Evolutionary conservation across 192 early-diverging fungal genomes (phyloP).

Genomic region (Coemansia sp.): DNA sequence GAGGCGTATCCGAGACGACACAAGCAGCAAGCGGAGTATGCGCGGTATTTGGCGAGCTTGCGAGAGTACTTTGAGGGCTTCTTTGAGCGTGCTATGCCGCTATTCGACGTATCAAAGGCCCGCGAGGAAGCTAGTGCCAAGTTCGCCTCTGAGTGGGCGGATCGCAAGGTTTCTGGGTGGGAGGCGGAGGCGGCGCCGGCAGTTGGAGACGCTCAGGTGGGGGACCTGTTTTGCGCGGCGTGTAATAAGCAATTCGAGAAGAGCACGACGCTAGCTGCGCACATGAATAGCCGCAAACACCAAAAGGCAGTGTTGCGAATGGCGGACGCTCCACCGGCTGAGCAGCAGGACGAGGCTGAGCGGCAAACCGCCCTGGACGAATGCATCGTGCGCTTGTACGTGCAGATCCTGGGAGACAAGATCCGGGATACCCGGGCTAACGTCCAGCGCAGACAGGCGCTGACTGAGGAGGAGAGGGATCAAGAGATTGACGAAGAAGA

Average conservation of each 20-base stretch:
- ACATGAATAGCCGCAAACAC: conserved; percentile 92
- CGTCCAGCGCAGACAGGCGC: conserved; percentile 88
- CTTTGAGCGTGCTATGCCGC: conserved; percentile 73
- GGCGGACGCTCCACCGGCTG: conserved; percentile 21
- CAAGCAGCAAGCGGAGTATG: conserved; percentile 13
- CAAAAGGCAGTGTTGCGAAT: conserved; percentile 67
- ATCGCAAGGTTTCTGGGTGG: conserved; percentile 62
- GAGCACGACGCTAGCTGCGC: conserved; percentile 80
- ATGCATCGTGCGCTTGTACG: conserved; percentile 62
- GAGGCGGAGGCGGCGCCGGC: conserved; percentile 41
- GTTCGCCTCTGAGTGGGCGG: conserved; percentile 70
- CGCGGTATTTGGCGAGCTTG: conserved; percentile 58
- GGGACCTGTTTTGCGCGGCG: conserved; percentile 72
- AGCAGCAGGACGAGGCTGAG: conserved; percentile 59
- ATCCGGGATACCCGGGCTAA: conserved; percentile 84
- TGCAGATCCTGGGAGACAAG: conserved; percentile 57
- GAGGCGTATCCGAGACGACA: conserved; percentile 7
- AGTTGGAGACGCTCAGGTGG: conserved; percentile 19
- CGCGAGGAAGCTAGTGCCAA: conserved; percentile 47
- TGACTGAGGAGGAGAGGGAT: conserved; percentile 85
- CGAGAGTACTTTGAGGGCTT: conserved; percentile 73
- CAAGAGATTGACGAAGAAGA: conserved; percentile 75
- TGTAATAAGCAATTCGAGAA: conserved; percentile 87
- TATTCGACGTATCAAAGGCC: conserved; percentile 69
- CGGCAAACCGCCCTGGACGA: conserved; percentile 69